Base-by-base conservation (phyloP, 108 stramenopile genomes). In the Tribonema minus region DNA sequence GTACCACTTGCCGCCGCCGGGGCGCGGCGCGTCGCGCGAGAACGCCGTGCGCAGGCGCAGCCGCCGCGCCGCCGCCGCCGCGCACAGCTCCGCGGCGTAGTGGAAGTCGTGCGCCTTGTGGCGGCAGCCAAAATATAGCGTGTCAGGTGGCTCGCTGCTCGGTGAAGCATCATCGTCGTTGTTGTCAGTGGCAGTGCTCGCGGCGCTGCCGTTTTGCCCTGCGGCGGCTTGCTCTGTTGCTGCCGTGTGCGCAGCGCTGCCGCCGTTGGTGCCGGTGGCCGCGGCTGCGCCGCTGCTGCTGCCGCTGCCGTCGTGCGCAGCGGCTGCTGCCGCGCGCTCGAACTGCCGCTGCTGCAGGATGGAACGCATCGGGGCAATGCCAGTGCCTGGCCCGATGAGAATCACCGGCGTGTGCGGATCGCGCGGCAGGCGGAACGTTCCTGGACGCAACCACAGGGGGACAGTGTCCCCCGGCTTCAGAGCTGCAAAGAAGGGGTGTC, bases 321-420 rank as follows among this genome's bases (percentile, higher is more conserved):
- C n/a, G n/a, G n/a, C n/a, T 28, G 27, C 25, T 58, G 58, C 33
- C 37, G 36, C 40, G 33, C 88, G 80, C 61, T 86, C 85, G 15
- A 59, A 67, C 28, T 60, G 41, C 36, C 82, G 60, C 27, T 84
- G 69, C 0, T 85, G 69, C 29, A 99, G 37, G 67, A 98, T 96
- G 78, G 94, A 93, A 68, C 95, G 86, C 81, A 99, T 97, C 23
- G 98, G 96, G 28, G 98, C 96, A 31, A 99, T 90, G 9, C 98
- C 98, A 3, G 98, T 98, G 26, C 98, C 98, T 2, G 98, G 98
- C 26, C 98, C 98, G 40, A 99, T 89, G 70, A 99, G 85, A 41
- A 99, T 83, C 29, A 98, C 71, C 1, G 96, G 96, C 27, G 84
- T 88, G 5, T 80, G 67, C 4, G 91, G 76, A 3, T 87, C 69